Conservation (phyloP, 768 basidiomycete genomes). For the Suillus americanus region DNA sequence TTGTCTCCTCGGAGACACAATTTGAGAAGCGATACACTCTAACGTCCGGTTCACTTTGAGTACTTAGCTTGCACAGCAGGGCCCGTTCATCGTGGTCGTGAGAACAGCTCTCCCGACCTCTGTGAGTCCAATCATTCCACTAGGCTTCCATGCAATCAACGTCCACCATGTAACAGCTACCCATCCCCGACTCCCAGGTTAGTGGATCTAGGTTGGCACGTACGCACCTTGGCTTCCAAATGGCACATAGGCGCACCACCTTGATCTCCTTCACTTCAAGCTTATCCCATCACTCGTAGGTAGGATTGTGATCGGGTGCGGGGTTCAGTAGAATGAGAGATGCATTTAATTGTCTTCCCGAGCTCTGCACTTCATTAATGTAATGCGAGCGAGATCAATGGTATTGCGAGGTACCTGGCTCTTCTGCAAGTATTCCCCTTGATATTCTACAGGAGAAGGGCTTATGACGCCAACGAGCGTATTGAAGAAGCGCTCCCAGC, state of each 20-base stretch:
- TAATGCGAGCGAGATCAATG: slow-evolving; percentile 9
- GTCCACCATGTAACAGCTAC: not conserved
- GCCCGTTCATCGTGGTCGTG: not conserved
- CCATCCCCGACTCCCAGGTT: too few species aligned
- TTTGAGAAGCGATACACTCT: not conserved
- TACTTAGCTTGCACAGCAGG: not conserved
- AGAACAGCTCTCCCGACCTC: not conserved
- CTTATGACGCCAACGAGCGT: slow-evolving; percentile 54
- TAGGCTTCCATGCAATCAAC: not conserved
- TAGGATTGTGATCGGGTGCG: slow-evolving; percentile 40
- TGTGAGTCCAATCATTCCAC: not conserved
- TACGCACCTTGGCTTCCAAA: too few species aligned
- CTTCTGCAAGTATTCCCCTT: slow-evolving; percentile 87
- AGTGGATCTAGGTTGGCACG: too few species aligned
- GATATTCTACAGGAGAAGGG: slow-evolving; percentile 30
- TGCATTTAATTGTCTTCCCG: slow-evolving; percentile 88
- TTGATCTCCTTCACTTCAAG: slow-evolving; percentile 67
- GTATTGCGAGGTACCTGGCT: slow-evolving; percentile 57
- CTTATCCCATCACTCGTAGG: slow-evolving; percentile 60
- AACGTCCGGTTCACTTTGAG: not conserved
- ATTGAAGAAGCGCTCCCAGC: slow-evolving; percentile 55
- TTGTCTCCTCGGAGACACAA: not conserved
- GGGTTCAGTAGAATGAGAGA: slow-evolving; percentile 78
- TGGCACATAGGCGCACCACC: slow-evolving; percentile 35
- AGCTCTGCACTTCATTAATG: slow-evolving; percentile 23